Conservation (phyloP, 2,329 filamentous ascomycete genomes). For the Aspergillus niger region DNA sequence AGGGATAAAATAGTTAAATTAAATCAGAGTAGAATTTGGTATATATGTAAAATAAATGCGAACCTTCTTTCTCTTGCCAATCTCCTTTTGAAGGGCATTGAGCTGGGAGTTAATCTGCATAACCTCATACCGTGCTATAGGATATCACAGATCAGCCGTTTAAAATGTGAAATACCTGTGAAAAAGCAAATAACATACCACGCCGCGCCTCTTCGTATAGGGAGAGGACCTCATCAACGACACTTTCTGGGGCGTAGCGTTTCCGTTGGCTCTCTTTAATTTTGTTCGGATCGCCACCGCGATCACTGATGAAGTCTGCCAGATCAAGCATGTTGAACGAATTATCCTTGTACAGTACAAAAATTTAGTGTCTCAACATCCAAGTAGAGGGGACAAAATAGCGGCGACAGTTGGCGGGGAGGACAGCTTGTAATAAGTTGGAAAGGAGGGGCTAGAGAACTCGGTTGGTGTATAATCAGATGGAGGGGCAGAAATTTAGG, state of each 20-base stretch:
- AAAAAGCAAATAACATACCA: conserved; percentile 51
- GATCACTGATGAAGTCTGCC: conserved; percentile 77
- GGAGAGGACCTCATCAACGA: conserved; percentile 86
- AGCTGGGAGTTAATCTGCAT: conserved; percentile 81
- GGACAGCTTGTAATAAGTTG: not conserved
- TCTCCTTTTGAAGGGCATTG: conserved; percentile 86
- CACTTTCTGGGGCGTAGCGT: conserved; percentile 75
- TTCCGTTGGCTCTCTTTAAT: conserved; percentile 89
- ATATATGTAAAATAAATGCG: conserved; percentile 6
- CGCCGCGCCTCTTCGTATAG: conserved; percentile 83
- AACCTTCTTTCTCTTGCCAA: conserved; percentile 88
- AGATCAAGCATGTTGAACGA: conserved; percentile 68
- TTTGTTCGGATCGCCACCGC: conserved; percentile 86
- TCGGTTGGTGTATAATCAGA: not conserved
- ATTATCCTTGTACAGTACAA: not conserved
- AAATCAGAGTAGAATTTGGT: too few species aligned
- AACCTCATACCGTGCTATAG: conserved; percentile 69
- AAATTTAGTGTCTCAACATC: not conserved
- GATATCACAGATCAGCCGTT: conserved; percentile 6
- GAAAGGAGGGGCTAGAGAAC: not conserved
- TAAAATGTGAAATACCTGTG: not conserved
- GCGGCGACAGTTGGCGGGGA: not conserved
- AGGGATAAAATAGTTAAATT: not conserved
- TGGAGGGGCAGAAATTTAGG: conserved; percentile 3
- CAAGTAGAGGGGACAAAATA: not conserved